These are phyloP conservation scores for Pichia sp. DNA, from an alignment of 1,139 yeast species.

Conservation along the genomic window DNA sequence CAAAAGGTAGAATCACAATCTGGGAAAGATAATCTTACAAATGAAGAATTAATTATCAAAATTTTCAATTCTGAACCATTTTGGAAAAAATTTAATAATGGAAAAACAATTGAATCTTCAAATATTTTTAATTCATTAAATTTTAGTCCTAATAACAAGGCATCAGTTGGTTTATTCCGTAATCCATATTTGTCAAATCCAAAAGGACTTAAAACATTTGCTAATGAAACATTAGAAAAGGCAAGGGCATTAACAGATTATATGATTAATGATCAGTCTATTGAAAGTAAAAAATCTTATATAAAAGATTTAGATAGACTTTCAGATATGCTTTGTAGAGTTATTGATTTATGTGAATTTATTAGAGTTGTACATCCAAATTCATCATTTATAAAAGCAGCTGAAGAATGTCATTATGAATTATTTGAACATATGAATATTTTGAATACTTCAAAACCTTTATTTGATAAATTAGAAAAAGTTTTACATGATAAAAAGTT, in stretches of 20 bases:
- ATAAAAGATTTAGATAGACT: conserved; percentile 72
- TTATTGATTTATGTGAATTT: conserved; percentile 90
- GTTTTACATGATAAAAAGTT: conserved; percentile 41
- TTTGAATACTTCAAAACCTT: conserved; percentile 74
- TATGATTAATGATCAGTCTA: conserved; percentile 44
- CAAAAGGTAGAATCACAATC: not conserved
- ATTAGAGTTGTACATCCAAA: conserved; percentile 85
- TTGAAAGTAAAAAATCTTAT: conserved; percentile 45
- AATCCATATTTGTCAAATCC: conserved; percentile 68
- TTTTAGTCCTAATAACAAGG: conserved; percentile 1
- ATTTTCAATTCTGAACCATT: conserved; percentile 45
- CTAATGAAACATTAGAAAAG: conserved; percentile 51
- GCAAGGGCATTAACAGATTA: conserved; percentile 58
- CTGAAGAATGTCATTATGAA: conserved; percentile 81
- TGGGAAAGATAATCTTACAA: not conserved
- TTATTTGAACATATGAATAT: conserved; percentile 94
- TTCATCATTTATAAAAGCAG: conserved; percentile 62
- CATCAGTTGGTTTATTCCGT: conserved; percentile 59
- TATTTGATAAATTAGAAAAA: conserved; percentile 53
- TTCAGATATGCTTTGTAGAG: conserved; percentile 85
- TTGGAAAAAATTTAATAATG: conserved; percentile 29
- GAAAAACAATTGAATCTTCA: too few relatives aligned
- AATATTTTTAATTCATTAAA: not conserved
- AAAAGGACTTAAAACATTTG: conserved; percentile 62
- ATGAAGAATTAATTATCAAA: conserved; percentile 26